Percentiles rank a stretch among this genome's conserved stretches.
phyloP scores from a whole-genome alignment of 768 basidiomycete species.

The Kwoniella botswanensis region DNA sequence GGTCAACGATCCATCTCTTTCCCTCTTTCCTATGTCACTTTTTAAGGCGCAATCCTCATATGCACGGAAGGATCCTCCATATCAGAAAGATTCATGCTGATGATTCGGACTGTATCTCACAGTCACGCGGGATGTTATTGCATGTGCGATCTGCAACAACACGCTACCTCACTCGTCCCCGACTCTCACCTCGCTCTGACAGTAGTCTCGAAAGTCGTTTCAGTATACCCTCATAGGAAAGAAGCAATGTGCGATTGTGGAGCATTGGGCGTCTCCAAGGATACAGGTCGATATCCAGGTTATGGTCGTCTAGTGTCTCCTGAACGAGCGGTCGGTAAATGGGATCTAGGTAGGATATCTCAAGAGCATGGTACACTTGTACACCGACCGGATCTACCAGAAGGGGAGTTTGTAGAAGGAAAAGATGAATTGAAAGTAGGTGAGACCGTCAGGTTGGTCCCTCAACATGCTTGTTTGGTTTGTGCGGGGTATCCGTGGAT shows the following conservation, averaged over 20 bases:
- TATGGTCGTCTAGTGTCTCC: constrained; percentile 71
- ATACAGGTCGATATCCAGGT: constrained; percentile 73
- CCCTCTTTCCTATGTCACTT: not conserved
- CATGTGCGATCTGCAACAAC: constrained; percentile 81
- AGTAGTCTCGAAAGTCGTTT: constrained; percentile 74
- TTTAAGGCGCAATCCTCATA: not conserved
- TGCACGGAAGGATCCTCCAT: not conserved
- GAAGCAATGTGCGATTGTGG: constrained; percentile 75
- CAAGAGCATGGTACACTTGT: constrained; percentile 75
- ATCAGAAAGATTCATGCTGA: not conserved
- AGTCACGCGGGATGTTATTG: constrained; percentile 66
- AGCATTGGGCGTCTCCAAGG: constrained; percentile 84
- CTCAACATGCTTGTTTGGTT: constrained; percentile 84
- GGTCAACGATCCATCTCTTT: not conserved
- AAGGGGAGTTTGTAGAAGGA: constrained; percentile 29
- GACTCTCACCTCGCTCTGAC: constrained; percentile 67
- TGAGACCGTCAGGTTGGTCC: constrained; percentile 71
- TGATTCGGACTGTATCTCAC: not conserved
- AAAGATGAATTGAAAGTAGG: constrained; percentile 63
- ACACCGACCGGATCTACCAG: not conserved
- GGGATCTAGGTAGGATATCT: constrained; percentile 56
- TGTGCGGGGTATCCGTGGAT: constrained; percentile 82
- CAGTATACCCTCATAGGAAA: constrained; percentile 76
- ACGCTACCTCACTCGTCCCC: constrained; percentile 72
- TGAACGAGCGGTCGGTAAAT: constrained; percentile 63